Percentiles rank a stretch among this genome's conserved stretches.
phyloP scores from a whole-genome alignment of 2,329 filamentous ascomycete genomes.

The Fusarium dimerum region DNA sequence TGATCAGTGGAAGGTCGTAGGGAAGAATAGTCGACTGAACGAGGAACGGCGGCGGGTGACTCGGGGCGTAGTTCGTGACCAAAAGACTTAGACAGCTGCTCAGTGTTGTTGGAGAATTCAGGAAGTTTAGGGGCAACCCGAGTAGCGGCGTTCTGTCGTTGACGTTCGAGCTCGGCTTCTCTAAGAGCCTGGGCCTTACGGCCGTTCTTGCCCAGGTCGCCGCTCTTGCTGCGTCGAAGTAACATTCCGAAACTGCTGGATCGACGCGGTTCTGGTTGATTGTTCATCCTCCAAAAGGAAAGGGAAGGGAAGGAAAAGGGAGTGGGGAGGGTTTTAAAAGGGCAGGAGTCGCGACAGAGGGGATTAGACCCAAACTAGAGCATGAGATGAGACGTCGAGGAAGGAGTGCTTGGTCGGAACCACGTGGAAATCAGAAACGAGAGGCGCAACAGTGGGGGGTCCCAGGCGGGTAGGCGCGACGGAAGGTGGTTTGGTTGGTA shows the following conservation, averaged over 20 bases:
- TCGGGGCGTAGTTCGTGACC: conserved; percentile 62
- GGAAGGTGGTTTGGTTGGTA: too few relatives aligned
- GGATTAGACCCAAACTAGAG: conserved; percentile 12
- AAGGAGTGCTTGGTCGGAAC: conserved; percentile 21
- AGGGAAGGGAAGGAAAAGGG: conserved; percentile 24
- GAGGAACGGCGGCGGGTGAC: conserved; percentile 59
- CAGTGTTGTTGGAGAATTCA: conserved; percentile 50
- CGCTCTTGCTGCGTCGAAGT: conserved; percentile 68
- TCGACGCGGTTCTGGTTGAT: conserved; percentile 25
- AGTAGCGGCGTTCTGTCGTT: conserved; percentile 48
- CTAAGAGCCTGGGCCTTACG: conserved; percentile 59
- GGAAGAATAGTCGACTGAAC: conserved; percentile 41
- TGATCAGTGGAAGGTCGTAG: conserved; percentile 55
- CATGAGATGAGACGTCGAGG: conserved; percentile 16
- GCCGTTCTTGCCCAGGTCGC: conserved; percentile 60
- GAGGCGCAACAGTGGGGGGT: conserved; percentile 4
- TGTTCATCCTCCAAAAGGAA: conserved; percentile 32
- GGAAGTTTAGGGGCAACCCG: conserved; percentile 54
- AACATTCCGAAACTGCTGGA: conserved; percentile 57
- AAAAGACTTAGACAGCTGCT: conserved; percentile 48
- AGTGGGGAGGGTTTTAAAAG: conserved; percentile 24
- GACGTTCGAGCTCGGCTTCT: conserved; percentile 53
- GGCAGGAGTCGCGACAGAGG: conserved; percentile 23
- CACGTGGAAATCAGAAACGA: conserved; percentile 22
- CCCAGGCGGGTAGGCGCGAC: too few relatives aligned